phyloP scores from a whole-genome alignment of 1,284 basidiomycete genomes.

The Sporisorium sorghi region DNA sequence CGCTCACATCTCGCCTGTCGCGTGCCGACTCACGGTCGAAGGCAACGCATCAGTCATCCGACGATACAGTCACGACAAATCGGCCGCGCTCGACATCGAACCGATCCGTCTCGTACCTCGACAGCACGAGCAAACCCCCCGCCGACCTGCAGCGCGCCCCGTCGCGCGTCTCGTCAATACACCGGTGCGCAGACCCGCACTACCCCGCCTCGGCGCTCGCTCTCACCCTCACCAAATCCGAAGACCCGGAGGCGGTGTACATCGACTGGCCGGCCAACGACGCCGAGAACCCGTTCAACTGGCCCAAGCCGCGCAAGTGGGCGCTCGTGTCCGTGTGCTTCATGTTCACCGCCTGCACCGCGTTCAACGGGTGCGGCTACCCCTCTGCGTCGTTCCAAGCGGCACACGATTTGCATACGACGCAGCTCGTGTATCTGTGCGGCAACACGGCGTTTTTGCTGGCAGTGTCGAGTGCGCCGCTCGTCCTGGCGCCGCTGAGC shows the following conservation, averaged over 20 bases:
- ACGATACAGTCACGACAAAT: too few species aligned
- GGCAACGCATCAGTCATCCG: too few species aligned
- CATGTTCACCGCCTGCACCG: slow-evolving; percentile 56
- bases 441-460: slow-evolving; percentile 53
- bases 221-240: slow-evolving; percentile 47
- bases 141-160: slow-evolving; percentile 35
- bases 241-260: slow-evolving; percentile 47
- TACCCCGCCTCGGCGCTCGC: slow-evolving; percentile 43
- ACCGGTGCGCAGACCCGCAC: slow-evolving; percentile 34
- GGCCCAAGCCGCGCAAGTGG: slow-evolving; percentile 45
- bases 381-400: slow-evolving; percentile 32
- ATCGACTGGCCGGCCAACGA: slow-evolving; percentile 55
- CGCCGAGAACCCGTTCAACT: slow-evolving; percentile 59
- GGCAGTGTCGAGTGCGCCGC: slow-evolving; percentile 53
- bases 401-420: slow-evolving; percentile 28
- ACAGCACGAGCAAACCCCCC: slow-evolving; percentile 27
- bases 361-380: slow-evolving; percentile 57
- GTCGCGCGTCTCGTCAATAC: slow-evolving; percentile 44
- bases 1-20: slow-evolving; percentile 32
- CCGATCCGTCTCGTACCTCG: slow-evolving; percentile 34
- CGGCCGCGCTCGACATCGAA: slow-evolving; percentile 33
- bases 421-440: slow-evolving; percentile 42
- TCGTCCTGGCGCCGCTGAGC: slow-evolving; percentile 55
- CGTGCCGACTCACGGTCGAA: slow-evolving; percentile 27
- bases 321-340: slow-evolving; percentile 43